phyloP scores from a whole-genome alignment of 495 filamentous ascomycete species.

The Choiromyces venosus region DNA sequence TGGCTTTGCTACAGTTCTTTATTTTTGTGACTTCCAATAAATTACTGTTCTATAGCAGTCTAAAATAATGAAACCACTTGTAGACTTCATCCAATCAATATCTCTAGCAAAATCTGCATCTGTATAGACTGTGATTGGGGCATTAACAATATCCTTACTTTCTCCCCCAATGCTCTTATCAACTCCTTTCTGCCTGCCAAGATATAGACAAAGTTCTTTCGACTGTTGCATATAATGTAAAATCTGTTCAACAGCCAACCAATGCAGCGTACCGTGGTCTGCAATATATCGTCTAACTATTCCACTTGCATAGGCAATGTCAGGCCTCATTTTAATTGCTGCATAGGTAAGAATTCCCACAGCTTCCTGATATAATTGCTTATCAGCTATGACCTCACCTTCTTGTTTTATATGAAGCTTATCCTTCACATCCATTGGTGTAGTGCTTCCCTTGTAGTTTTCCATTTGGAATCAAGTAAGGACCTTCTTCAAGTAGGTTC shows the following conservation, averaged over 20 bases:
- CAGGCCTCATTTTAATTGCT: too few relatives aligned
- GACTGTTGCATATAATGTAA: neutral
- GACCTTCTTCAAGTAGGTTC: too few relatives aligned
- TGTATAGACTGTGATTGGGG: neutral
- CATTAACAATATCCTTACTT: neutral
- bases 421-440: too few relatives aligned
- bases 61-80: neutral
- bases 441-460: too few relatives aligned
- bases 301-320: too few relatives aligned
- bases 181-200: neutral
- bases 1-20: neutral
- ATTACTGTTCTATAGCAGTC: neutral
- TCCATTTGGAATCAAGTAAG: too few relatives aligned
- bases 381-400: too few relatives aligned
- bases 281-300: too few relatives aligned
- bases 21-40: neutral
- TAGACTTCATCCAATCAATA: neutral
- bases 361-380: too few relatives aligned
- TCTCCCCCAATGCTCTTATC: neutral
- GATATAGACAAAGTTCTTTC: neutral
- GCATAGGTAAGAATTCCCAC: too few relatives aligned
- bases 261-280: too few relatives aligned
- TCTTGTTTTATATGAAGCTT: too few relatives aligned
- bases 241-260: neutral
- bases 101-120: neutral